These are phyloP conservation scores for Phytopythium aichiense DNA, from an alignment of 352 stramenopile genomes.

Conservation along the genomic window DNA sequence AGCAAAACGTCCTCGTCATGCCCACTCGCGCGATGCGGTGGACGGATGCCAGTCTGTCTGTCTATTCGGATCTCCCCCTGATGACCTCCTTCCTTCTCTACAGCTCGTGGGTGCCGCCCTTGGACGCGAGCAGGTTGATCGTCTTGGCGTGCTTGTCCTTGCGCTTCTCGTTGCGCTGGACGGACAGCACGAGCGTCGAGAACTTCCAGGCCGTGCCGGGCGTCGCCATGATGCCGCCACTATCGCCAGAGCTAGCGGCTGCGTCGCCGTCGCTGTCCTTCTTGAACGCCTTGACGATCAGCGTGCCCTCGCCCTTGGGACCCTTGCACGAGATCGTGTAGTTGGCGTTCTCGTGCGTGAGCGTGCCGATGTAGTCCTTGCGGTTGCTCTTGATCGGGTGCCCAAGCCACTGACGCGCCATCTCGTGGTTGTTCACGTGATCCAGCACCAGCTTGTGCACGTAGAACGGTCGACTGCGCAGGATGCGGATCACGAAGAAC, in stretches of 20 bases:
- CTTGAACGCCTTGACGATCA: slow-evolving; percentile 78
- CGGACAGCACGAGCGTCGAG: slow-evolving; percentile 59
- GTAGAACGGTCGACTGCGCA: slow-evolving; percentile 75
- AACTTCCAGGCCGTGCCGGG: slow-evolving; percentile 75
- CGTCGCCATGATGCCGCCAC: slow-evolving; percentile 39
- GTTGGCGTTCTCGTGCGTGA: slow-evolving; percentile 57
- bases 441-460: slow-evolving; percentile 77
- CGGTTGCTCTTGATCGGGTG: slow-evolving; percentile 72
- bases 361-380: slow-evolving; percentile 57
- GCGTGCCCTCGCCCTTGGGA: slow-evolving; percentile 59
- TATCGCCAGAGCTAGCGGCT: not conserved
- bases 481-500: slow-evolving; percentile 71
- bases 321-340: slow-evolving; percentile 67
- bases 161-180: slow-evolving; percentile 54
- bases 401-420: slow-evolving; percentile 49
- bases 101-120: not conserved
- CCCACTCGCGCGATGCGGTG: not conserved
- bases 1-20: not conserved
- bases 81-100: not conserved
- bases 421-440: slow-evolving; percentile 70
- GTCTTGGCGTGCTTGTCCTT: slow-evolving; percentile 65
- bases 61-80: not conserved
- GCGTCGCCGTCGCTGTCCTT: slow-evolving; percentile 21
- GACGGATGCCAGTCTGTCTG: not conserved
- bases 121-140: slow-evolving; percentile 42